Conservation (phyloP, 1,284 basidiomycete species). For the Xerocomus minutiporus region DNA sequence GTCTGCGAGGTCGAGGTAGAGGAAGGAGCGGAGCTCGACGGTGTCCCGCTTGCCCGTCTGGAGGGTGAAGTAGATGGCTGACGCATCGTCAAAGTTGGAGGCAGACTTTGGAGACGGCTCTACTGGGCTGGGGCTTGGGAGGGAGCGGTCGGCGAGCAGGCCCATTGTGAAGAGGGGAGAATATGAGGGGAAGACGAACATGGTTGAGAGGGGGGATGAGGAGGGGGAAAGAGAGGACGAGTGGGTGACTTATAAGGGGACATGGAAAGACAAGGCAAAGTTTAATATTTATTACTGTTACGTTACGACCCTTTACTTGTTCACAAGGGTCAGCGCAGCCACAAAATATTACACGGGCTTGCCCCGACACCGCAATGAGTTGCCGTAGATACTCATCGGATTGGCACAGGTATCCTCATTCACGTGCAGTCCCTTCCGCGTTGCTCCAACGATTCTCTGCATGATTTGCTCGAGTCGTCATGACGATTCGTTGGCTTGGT, state of each 20-base stretch:
- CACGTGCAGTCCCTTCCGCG: neutral
- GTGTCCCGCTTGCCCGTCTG: slow-evolving; percentile 38
- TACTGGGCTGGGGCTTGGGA: neutral
- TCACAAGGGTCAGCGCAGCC: slow-evolving; percentile 15
- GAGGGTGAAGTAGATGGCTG: slow-evolving; percentile 50
- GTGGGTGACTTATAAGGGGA: slow-evolving; percentile 14
- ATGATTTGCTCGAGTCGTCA: neutral
- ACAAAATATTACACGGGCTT: neutral
- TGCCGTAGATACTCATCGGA: neutral
- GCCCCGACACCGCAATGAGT: neutral
- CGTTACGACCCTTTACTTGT: neutral
- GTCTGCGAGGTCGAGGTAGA: slow-evolving; percentile 60
- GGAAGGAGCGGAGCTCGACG: slow-evolving; percentile 47
- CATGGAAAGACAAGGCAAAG: neutral
- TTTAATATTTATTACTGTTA: neutral
- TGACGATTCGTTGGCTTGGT: neutral
- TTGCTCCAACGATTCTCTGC: too few relatives aligned
- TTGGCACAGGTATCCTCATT: neutral
- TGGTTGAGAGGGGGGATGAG: neutral
- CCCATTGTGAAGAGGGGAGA: slow-evolving; percentile 30
- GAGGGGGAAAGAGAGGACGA: neutral
- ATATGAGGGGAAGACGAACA: slow-evolving; percentile 22
- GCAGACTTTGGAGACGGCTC: too few relatives aligned
- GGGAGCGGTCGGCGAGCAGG: slow-evolving; percentile 15
- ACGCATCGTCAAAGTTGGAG: slow-evolving; percentile 20